Evolutionary conservation across 768 basidiomycete genomes (phyloP).

Genomic region (Suillus subalutaceus): DNA sequence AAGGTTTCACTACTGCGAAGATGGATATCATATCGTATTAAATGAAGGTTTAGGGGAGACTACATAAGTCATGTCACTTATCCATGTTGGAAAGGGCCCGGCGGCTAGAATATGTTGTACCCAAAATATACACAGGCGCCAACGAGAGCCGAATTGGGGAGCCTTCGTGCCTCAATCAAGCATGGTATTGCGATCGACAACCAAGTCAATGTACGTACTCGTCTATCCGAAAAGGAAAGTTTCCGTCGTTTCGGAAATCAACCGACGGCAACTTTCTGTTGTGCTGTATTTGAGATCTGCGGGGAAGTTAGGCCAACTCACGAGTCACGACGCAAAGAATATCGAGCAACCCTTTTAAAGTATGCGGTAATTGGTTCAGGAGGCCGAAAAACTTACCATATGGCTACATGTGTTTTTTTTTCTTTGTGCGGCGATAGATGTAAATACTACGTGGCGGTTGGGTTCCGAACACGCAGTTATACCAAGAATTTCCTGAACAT

Average conservation of each 20-base stretch:
- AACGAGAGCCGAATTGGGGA: conserved; percentile 9
- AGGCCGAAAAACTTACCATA: conserved; percentile 30
- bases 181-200: conserved; percentile 35
- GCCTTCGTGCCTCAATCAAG: conserved; percentile 28
- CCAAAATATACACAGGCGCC: conserved; percentile 7
- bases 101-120: conserved; percentile 1
- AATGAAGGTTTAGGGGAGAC: neutral
- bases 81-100: neutral
- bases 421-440: conserved; percentile 35
- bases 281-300: conserved; percentile 15
- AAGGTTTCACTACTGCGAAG: neutral
- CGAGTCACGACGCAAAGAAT: neutral
- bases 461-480: conserved; percentile 29
- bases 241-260: conserved; percentile 46
- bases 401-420: conserved; percentile 20
- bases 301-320: conserved; percentile 19
- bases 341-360: neutral
- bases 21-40: neutral
- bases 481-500: conserved; percentile 9
- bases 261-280: conserved; percentile 33
- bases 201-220: conserved; percentile 18
- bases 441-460: conserved; percentile 32
- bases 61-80: neutral
- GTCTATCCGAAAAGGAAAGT: conserved; percentile 52
- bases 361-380: conserved; percentile 9